phyloP scores from a whole-genome alignment of 495 filamentous ascomycete genomes.

The Penicillium roqueforti region DNA sequence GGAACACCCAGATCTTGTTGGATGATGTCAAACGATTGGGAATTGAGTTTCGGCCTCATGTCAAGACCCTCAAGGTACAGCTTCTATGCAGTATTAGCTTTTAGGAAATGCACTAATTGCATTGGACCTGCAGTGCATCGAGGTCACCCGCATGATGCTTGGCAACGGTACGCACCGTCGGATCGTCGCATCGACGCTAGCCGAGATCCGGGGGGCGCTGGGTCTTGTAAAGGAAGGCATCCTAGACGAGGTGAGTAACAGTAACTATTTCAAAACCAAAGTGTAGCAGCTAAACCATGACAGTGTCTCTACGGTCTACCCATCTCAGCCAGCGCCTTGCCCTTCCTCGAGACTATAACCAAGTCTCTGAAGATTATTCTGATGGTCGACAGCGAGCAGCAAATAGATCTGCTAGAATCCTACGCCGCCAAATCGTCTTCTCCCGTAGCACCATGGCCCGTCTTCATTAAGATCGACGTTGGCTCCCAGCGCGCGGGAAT shows the following conservation, averaged over 20 bases:
- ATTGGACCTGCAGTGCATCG: conserved; percentile 19
- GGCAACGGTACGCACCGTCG: conserved; percentile 26
- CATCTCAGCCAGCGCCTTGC: conserved; percentile 27
- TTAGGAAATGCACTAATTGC: neutral
- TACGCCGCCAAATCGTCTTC: conserved; percentile 6
- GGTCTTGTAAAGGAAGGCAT: conserved; percentile 30
- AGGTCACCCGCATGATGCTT: conserved; percentile 34
- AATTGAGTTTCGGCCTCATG: conserved; percentile 33
- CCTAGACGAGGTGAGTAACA: conserved; percentile 28
- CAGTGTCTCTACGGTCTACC: conserved; percentile 34
- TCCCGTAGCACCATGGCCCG: conserved; percentile 17
- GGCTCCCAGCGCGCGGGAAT: conserved; percentile 26
- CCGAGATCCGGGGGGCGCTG: conserved; percentile 29
- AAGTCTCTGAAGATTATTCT: conserved; percentile 26
- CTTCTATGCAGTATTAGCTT: neutral
- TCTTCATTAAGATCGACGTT: conserved; percentile 32
- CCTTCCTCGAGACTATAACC: conserved; percentile 23
- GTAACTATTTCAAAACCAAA: neutral
- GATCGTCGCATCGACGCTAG: conserved; percentile 33
- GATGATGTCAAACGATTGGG: conserved; percentile 32
- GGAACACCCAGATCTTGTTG: conserved; percentile 25
- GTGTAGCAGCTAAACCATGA: neutral
- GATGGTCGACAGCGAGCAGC: conserved; percentile 35
- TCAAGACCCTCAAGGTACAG: conserved; percentile 37
- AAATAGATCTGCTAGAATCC: conserved; percentile 28